phyloP scores from a whole-genome alignment of 2,329 filamentous ascomycete species.

The Tolypocladium endophyticum region DNA sequence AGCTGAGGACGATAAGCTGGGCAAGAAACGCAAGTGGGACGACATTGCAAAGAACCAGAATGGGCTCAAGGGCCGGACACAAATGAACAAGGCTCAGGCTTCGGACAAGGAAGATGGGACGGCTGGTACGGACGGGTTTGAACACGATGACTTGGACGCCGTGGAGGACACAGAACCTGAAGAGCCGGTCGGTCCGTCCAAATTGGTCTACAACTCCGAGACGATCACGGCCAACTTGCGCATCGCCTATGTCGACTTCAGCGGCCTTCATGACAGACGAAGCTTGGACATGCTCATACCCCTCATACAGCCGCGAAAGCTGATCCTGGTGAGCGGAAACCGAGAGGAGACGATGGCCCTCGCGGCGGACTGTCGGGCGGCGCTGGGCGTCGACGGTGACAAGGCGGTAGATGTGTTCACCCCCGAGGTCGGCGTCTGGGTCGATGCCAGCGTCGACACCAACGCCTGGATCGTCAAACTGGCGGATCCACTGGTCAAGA shows the following conservation, averaged over 20 bases:
- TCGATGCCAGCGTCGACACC: constrained; percentile 93
- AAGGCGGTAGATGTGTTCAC: constrained; percentile 66
- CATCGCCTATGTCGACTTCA: constrained; percentile 84
- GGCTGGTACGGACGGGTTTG: constrained; percentile 22
- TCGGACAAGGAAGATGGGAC: constrained; percentile 35
- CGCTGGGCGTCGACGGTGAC: constrained; percentile 41
- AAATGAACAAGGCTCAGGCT: constrained; percentile 28
- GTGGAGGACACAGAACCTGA: constrained; percentile 44
- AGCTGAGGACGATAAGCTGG: constrained; percentile 53
- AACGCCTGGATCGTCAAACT: constrained; percentile 95
- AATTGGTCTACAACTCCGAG: constrained; percentile 55
- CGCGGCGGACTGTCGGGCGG: constrained; percentile 67
- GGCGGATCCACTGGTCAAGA: constrained; percentile 72
- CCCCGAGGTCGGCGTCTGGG: constrained; percentile 57
- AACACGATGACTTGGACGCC: constrained; percentile 46
- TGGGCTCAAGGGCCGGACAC: constrained; percentile 50
- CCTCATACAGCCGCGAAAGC: constrained; percentile 83
- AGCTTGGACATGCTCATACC: constrained; percentile 92
- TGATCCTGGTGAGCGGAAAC: constrained; percentile 81
- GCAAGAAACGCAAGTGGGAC: constrained; percentile 92
- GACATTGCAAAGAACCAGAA: constrained; percentile 36
- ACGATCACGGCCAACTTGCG: constrained; percentile 59
- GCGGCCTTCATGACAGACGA: constrained; percentile 84
- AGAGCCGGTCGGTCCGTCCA: constrained; percentile 56
- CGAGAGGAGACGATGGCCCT: constrained; percentile 67